phyloP scores from a whole-genome alignment of 441 rosid genomes.

The Sinapis alba region DNA sequence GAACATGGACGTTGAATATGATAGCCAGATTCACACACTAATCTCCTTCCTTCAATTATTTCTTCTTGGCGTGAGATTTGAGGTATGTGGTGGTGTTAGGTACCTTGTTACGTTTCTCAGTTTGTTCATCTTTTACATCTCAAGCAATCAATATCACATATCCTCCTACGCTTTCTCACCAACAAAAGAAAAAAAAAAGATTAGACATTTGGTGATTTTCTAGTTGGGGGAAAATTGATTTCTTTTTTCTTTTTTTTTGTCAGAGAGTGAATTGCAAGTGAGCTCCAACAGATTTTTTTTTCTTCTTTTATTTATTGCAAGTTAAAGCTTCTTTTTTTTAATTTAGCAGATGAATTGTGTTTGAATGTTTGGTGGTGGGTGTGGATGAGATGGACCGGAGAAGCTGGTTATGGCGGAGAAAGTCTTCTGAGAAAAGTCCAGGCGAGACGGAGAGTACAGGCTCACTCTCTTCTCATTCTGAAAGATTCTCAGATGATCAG shows the following conservation, averaged over 20 bases:
- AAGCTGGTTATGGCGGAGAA: constrained; percentile 88
- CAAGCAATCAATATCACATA: constrained; percentile 39
- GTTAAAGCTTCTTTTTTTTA: constrained; percentile 9
- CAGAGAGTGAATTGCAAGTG: constrained; percentile 41
- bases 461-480: constrained; percentile 76
- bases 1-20: constrained; percentile 46
- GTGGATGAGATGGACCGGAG: constrained; percentile 69
- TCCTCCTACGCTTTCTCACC: constrained; percentile 10
- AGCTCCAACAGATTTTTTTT: constrained; percentile 23
- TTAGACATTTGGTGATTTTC: constrained; percentile 16
- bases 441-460: constrained; percentile 80
- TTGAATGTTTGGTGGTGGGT: constrained; percentile 43
- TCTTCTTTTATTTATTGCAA: constrained; percentile 7
- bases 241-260: constrained; percentile 14
- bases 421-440: constrained; percentile 66
- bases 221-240: constrained; percentile 7
- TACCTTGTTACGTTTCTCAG: constrained; percentile 37
- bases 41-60: constrained; percentile 40
- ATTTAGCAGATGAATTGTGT: constrained; percentile 32
- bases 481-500: constrained; percentile 87
- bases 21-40: constrained; percentile 37
- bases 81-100: constrained; percentile 40
- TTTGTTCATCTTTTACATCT: constrained; percentile 44
- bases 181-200: background rate
- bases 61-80: constrained; percentile 44